Evolutionary conservation across 2,329 filamentous ascomycete genomes (phyloP), one percentile per base, ranked within the genome.

Genomic region (Davidsoniella virescens): DNA sequence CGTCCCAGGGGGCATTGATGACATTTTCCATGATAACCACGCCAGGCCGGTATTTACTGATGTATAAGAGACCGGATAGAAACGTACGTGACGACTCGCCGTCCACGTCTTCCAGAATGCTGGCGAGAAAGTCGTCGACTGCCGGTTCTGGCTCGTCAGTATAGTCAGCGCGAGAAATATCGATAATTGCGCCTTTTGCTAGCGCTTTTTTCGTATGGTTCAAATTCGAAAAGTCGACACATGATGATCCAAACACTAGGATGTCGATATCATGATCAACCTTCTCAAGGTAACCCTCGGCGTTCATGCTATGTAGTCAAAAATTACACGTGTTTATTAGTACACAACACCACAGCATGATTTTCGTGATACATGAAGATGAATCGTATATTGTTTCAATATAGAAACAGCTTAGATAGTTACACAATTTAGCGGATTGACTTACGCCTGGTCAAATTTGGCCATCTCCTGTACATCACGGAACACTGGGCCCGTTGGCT

Each of bases 1-100:
- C 57, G 0, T 64, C 50, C 80, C 82, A 90, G 0, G 77, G 74
- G 0, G 77, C 76, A 7, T 57, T 62, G 1, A 59, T 60, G 1
- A 90, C 80, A 57, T 92, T 90, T 61, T 90, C 85, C 2, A 87
- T 62, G 10, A 90, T 69, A 7, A 87, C 68, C 9, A 87, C 66
- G 2, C 69, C 70, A 0, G 84, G 84, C 0, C 70, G 66, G 49
- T 73, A 71, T 1, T 63, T 64, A 17, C 66, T 62, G 0, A 71
- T 69, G 55, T 84, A 85, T 0, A 63, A 59, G 5, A 79, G 58
- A n/a, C 84, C 71, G 0, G 73, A 75, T 38, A 68, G 65, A 59
- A 83, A 83, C 0, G 83, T 87, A 36, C 74, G 68, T 0, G 71
- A 72, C 0, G 82, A 84, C 56, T 86, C 76, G 2, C 81, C 81